Conservation (phyloP, 2,329 filamentous ascomycete genomes). For the Aspergillus brasiliensis region DNA sequence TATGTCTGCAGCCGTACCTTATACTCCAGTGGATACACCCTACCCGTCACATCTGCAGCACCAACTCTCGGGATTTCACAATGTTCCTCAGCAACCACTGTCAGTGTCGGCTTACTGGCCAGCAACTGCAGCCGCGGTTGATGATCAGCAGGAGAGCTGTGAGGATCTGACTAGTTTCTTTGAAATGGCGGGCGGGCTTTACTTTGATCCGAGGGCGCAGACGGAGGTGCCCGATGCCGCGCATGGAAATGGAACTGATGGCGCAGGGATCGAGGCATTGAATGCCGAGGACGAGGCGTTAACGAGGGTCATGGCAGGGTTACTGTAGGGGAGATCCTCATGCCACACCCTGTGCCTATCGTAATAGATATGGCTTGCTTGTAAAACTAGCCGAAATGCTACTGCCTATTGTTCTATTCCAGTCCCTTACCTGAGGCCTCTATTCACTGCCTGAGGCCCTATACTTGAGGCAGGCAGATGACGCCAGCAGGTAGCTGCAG, state of each 20-base stretch:
- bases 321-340: no score
- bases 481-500: no score
- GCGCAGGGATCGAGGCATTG: conserved; percentile 29
- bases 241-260: conserved; percentile 14
- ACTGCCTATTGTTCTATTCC: no score
- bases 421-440: no score
- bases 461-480: no score
- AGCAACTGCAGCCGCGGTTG: conserved; percentile 4
- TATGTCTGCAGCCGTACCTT: background rate
- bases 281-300: conserved; percentile 39
- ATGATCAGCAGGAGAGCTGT: conserved; percentile 27
- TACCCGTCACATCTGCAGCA: conserved; percentile 2
- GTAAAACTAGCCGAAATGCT: no score
- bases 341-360: no score
- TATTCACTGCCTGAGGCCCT: no score
- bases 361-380: no score
- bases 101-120: background rate
- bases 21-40: background rate
- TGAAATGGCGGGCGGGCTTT: conserved; percentile 58
- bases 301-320: conserved; percentile 38
- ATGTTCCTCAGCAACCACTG: conserved; percentile 23
- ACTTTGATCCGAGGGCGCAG: conserved; percentile 28
- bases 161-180: conserved; percentile 63
- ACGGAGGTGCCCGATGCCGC: background rate
- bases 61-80: conserved; percentile 14